phyloP scores from a whole-genome alignment of 2,329 filamentous ascomycete species.

The Alternaria rosae region DNA sequence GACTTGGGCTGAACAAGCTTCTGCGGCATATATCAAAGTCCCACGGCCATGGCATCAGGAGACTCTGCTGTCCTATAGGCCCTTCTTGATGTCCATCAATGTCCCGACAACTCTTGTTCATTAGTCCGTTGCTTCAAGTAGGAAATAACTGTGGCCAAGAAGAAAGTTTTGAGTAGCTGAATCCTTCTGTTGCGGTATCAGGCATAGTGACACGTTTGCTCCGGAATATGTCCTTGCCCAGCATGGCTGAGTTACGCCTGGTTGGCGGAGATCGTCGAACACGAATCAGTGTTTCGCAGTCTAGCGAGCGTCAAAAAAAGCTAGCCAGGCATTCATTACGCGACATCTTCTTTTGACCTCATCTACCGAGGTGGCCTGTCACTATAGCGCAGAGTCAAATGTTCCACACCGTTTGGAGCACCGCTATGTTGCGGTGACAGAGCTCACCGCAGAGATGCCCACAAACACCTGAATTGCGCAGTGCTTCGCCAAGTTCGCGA shows the following conservation, averaged over 20 bases:
- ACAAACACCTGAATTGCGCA: constrained; percentile 19
- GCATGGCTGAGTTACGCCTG: constrained; percentile 22
- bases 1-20: constrained; percentile 10
- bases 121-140: not conserved
- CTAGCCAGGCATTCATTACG: not conserved
- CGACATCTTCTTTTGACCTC: not conserved
- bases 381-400: not conserved
- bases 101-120: not conserved
- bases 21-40: not conserved
- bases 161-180: not conserved
- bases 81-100: not conserved
- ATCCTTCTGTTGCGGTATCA: not conserved
- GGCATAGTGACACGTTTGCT: constrained; percentile 11
- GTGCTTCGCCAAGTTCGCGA: constrained; percentile 13
- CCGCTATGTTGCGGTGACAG: constrained; percentile 6
- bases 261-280: constrained; percentile 8
- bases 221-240: constrained; percentile 6
- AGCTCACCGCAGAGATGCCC: constrained; percentile 9
- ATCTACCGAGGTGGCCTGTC: not conserved
- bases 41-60: constrained; percentile 5
- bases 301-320: not conserved
- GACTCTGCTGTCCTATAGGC: not conserved
- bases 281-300: constrained; percentile 12
- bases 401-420: constrained; percentile 15
- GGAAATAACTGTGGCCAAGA: not conserved